A percentile compares a stretch with the other conserved stretches of the same genome.
Evolutionary conservation across 768 basidiomycete species (phyloP).

Genomic region (Exidia glandulosa): DNA sequence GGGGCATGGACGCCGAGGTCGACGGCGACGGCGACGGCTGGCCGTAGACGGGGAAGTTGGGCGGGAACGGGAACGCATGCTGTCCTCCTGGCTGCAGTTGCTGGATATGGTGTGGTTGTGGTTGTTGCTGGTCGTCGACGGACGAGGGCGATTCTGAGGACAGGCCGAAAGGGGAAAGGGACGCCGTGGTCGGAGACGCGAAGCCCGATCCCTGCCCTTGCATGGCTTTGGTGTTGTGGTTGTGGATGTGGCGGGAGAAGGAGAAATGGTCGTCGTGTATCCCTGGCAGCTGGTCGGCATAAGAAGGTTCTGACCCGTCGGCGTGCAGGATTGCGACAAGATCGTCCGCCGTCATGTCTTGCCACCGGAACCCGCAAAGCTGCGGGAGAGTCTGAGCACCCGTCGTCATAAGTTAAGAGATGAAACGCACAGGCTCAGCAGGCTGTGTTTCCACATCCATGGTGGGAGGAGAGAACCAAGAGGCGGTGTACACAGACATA

Average conservation of each 20-base stretch:
- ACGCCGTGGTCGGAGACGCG: neutral
- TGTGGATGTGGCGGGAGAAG: neutral
- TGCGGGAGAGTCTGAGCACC: too few species aligned
- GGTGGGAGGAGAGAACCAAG: too few species aligned
- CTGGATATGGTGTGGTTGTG: neutral
- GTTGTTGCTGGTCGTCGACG: neutral
- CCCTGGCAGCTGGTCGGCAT: neutral
- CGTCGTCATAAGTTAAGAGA: too few species aligned
- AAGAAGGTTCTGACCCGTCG: neutral
- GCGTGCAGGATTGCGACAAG: neutral
- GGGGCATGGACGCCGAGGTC: neutral
- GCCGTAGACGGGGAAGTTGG: neutral
- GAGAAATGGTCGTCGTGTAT: neutral
- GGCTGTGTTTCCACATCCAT: too few species aligned
- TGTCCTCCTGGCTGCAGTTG: neutral
- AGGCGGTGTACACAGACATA: too few species aligned
- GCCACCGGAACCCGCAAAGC: too few species aligned
- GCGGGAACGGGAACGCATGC: neutral
- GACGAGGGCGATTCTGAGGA: neutral
- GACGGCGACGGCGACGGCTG: neutral
- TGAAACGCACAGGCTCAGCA: too few species aligned
- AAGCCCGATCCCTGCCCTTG: neutral
- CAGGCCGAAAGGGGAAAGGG: neutral
- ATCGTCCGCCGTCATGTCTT: neutral
- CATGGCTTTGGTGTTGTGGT: neutral